A percentile compares a stretch with the other conserved stretches of the same genome.
phyloP scores from a whole-genome alignment of 2,329 filamentous ascomycete species.

The Aspergillus sp. region DNA sequence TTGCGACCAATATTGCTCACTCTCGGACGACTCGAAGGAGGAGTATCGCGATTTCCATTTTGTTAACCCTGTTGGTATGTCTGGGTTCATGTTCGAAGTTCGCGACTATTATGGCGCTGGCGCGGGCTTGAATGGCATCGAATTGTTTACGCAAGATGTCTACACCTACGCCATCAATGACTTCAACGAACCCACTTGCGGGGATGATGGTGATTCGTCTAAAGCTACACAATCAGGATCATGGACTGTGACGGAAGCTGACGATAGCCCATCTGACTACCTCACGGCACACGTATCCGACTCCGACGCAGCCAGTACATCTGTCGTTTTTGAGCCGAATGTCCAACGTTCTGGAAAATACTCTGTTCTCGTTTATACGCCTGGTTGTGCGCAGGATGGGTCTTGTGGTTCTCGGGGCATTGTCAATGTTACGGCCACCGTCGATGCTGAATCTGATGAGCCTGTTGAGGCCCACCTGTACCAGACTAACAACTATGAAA shows the following conservation, averaged over 20 bases:
- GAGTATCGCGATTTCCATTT: slow-evolving; percentile 88
- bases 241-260: slow-evolving; percentile 70
- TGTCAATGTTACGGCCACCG: slow-evolving; percentile 75
- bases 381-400: slow-evolving; percentile 78
- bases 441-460: slow-evolving; percentile 48
- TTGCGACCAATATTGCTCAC: slow-evolving; percentile 82
- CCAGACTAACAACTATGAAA: slow-evolving; percentile 95
- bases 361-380: slow-evolving; percentile 85
- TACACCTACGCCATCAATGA: slow-evolving; percentile 79
- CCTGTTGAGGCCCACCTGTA: slow-evolving; percentile 65
- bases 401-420: slow-evolving; percentile 75
- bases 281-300: slow-evolving; percentile 67
- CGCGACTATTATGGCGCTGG: slow-evolving; percentile 83
- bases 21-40: slow-evolving; percentile 67
- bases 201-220: slow-evolving; percentile 63
- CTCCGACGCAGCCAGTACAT: slow-evolving; percentile 58
- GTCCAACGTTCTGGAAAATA: slow-evolving; percentile 90
- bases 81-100: slow-evolving; percentile 79
- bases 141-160: slow-evolving; percentile 77
- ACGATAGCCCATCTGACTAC: slow-evolving; percentile 72
- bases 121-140: slow-evolving; percentile 80
- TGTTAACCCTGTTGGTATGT: slow-evolving; percentile 85
- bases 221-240: slow-evolving; percentile 68
- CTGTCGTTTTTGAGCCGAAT: slow-evolving; percentile 70
- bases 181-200: slow-evolving; percentile 87